Percentiles rank a stretch among this genome's conserved stretches.
Conservation (phyloP, 169 alveolate genomes). For the Eimeria praecox region DNA sequence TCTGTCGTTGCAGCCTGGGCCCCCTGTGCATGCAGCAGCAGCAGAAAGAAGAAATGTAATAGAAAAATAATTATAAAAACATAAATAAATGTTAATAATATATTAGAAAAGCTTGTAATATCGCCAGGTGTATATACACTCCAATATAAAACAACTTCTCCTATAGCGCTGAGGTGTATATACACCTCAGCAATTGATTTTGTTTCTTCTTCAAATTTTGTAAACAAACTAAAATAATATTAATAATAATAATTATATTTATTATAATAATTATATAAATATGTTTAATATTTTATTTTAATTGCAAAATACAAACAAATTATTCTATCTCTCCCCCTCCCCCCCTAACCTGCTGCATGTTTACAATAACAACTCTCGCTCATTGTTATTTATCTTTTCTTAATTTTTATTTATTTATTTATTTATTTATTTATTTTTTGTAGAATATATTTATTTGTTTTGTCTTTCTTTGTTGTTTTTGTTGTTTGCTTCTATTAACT, state of each 20-base stretch:
- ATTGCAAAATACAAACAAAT: not conserved
- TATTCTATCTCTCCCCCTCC: not conserved
- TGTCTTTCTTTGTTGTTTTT: not conserved
- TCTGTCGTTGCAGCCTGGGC: not conserved
- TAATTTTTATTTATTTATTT: not conserved
- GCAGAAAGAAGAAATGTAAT: not conserved
- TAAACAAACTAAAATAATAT: no score
- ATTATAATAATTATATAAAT: no score
- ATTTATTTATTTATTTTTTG: no score
- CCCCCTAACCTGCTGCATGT: no score
- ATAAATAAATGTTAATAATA: not conserved
- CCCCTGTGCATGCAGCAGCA: constrained; percentile 1
- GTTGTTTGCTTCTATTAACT: not conserved
- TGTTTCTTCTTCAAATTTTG: no score
- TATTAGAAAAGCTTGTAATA: no score
- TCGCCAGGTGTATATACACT: not conserved
- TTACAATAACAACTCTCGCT: no score
- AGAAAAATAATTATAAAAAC: not conserved
- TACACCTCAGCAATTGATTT: no score
- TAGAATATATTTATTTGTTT: not conserved
- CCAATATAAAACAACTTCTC: no score
- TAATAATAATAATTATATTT: no score
- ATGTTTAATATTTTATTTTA: not conserved
- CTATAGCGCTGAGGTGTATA: no score
- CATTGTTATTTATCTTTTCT: not conserved